phyloP scores from a whole-genome alignment of 2,329 filamentous ascomycete species.

The Scytalidium lignicola region DNA sequence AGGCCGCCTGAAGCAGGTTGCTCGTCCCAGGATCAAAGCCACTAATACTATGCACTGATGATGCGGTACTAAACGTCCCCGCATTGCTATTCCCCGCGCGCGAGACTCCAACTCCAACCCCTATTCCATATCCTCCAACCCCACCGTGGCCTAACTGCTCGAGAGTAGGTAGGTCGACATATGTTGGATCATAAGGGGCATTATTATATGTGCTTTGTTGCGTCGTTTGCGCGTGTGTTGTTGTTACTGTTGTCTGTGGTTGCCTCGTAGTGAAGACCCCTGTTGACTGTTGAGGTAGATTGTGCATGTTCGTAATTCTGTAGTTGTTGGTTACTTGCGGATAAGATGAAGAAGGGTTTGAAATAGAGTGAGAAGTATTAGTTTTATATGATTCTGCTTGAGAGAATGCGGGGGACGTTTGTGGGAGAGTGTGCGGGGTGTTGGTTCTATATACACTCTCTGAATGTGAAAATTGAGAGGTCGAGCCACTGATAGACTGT shows the following conservation, averaged over 20 bases:
- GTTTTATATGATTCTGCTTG: constrained; percentile 20
- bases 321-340: constrained; percentile 19
- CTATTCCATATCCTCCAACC: constrained; percentile 8
- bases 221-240: constrained; percentile 18
- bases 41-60: constrained; percentile 13
- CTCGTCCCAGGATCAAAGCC: constrained; percentile 9
- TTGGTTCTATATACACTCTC: constrained; percentile 25
- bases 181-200: constrained; percentile 22
- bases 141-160: constrained; percentile 23
- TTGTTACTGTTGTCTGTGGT: constrained; percentile 10
- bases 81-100: constrained; percentile 7
- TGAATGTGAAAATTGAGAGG: constrained; percentile 23
- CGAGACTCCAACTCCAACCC: constrained; percentile 11
- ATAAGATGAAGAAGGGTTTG: constrained; percentile 19
- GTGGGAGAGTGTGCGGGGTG: constrained; percentile 23
- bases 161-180: constrained; percentile 24
- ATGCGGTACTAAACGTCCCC: constrained; percentile 10
- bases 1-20: neutral
- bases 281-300: constrained; percentile 17
- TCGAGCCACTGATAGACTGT: constrained; percentile 21
- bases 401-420: constrained; percentile 23
- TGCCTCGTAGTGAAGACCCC: constrained; percentile 16
- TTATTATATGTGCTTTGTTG: constrained; percentile 22
- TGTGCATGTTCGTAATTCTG: constrained; percentile 18
- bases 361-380: constrained; percentile 13